These are phyloP conservation scores for Erysimum pusillum DNA, from an alignment of 441 rosid genomes.

Conservation along the genomic window DNA sequence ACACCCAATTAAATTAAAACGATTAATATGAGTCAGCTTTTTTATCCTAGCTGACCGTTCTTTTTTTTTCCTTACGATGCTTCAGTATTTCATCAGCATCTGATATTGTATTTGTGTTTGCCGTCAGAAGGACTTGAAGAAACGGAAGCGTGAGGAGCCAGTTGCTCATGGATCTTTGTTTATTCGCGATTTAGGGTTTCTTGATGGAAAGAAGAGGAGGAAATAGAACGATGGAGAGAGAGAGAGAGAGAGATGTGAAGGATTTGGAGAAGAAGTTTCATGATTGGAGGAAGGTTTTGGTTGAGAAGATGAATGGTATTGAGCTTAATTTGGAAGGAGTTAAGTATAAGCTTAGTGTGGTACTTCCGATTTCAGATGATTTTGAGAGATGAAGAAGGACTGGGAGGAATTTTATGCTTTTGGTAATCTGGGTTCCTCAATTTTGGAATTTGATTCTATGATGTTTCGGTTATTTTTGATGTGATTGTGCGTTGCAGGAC, in stretches of 20 bases:
- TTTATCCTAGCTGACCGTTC: too few species aligned
- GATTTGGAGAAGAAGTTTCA: constrained; percentile 66
- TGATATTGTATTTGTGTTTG: constrained; percentile 74
- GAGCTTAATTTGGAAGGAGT: constrained; percentile 86
- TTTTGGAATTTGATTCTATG: not conserved
- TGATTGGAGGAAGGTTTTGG: constrained; percentile 75
- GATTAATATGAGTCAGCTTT: too few species aligned
- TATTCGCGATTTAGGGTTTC: constrained; percentile 82
- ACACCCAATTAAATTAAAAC: too few species aligned
- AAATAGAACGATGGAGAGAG: constrained; percentile 50
- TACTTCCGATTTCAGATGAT: constrained; percentile 71
- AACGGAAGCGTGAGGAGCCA: constrained; percentile 89
- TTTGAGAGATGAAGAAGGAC: constrained; percentile 73
- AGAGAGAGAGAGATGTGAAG: constrained; percentile 56
- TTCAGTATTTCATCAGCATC: too few species aligned
- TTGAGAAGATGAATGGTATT: constrained; percentile 85
- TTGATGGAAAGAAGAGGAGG: constrained; percentile 45
- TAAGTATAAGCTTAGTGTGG: constrained; percentile 70
- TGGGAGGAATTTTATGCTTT: constrained; percentile 85
- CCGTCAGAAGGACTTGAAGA: constrained; percentile 80
- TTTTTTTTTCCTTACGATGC: too few species aligned
- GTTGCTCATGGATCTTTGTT: constrained; percentile 79
- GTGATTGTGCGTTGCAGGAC: constrained; percentile 52
- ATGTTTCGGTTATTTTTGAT: not conserved
- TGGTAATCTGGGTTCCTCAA: constrained; percentile 57